Base-by-base conservation (phyloP, 345 rosid species). In the Brassica carinata region DNA sequence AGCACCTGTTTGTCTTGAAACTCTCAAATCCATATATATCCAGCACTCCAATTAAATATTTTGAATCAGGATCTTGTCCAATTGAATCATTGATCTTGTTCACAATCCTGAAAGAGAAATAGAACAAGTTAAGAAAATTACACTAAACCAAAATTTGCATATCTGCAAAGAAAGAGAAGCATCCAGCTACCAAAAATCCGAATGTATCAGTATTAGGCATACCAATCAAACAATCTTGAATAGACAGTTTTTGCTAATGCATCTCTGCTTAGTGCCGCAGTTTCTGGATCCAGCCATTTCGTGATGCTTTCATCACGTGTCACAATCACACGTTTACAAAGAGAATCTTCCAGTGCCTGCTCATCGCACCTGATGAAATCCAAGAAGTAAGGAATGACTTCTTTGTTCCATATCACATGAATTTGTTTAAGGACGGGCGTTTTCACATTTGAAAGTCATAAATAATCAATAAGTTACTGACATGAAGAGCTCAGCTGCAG, bases 1-100 rank as follows among this genome's bases (percentile, higher is more conserved):
- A 88, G 94, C 92, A 95, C 99, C 99, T 95, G 92, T 95, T 95
- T 85, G 98, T 95, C 89, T 89, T 91, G 94, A 95, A 95, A 92
- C 98, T 95, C 90, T 95, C 99, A 82, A 95, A 95, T 77, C 99
- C 99, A 86, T 95, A 95, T 75, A 95, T 95, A 88, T 95, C 99
- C 82, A 95, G 89, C 79, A 95, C 99, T 8, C 98, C 99, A 72
- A 95, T 95, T 70, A 95, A 86, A 85, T 70, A 87, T 83, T 88
- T 87, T 63, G 98, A 93, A 59, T 90, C 83, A 77, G 92, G 96
- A 81, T 95, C 99, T 86, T 95, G 99, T 75, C 99, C 99, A 77
- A 95, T 95, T 43, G 98, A 91, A 83, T 69, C 85, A 74, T 95
- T 95, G 78, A 95, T 95, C 82, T 87, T 95, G 78, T 93, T 89